phyloP scores from a whole-genome alignment of 208 protist genomes.

The Borovskyia barvae region DNA sequence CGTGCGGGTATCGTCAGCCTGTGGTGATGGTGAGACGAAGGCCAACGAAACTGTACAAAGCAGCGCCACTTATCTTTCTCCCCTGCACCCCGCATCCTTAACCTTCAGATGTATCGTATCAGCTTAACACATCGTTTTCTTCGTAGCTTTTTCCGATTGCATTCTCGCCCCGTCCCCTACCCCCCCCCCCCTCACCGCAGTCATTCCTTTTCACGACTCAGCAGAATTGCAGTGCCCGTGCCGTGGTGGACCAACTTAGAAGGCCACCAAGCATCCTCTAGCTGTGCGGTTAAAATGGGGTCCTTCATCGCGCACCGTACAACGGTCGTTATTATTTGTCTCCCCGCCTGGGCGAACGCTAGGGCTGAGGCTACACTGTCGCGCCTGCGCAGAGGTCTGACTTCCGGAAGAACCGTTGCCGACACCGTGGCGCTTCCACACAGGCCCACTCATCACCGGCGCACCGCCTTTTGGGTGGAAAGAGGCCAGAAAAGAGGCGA shows the following conservation, averaged over 20 bases:
- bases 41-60: too few relatives aligned
- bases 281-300: constrained; percentile 41
- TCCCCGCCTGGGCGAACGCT: not conserved
- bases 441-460: not conserved
- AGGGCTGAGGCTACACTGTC: constrained; percentile 11
- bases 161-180: too few relatives aligned
- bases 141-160: not conserved
- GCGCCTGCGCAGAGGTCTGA: constrained; percentile 1
- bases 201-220: too few relatives aligned
- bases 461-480: not conserved
- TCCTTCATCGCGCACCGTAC: constrained; percentile 33
- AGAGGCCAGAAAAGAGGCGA: not conserved
- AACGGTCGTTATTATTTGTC: constrained; percentile 20
- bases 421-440: constrained; percentile 16
- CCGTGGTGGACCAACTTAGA: too few relatives aligned
- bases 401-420: not conserved
- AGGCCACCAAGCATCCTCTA: constrained; percentile 28
- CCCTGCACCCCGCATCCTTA: too few relatives aligned
- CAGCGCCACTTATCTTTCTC: too few relatives aligned
- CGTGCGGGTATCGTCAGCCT: too few relatives aligned
- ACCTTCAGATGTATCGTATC: too few relatives aligned
- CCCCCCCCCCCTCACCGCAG: too few relatives aligned
- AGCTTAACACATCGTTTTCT: too few relatives aligned
- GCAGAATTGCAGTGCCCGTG: too few relatives aligned
- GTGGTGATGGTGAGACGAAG: too few relatives aligned